Percentiles rank a stretch among this genome's conserved stretches.
phyloP scores from a whole-genome alignment of 1,284 basidiomycete genomes.

The Mycena sp. region DNA sequence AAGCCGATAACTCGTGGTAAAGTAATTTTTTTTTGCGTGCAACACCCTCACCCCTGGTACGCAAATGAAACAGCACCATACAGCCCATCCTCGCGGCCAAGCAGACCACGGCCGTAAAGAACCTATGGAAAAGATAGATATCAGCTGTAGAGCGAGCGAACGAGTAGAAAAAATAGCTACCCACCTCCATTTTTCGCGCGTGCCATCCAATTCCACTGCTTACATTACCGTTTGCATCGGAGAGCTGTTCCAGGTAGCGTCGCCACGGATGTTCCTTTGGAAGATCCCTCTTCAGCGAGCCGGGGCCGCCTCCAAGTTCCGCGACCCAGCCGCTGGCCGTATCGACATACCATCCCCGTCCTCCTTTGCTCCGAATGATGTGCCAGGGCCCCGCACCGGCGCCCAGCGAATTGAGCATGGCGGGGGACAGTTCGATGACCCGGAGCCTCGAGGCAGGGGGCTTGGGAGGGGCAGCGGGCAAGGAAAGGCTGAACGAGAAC shows the following conservation, averaged over 20 bases:
- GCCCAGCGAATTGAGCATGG: conserved; percentile 76
- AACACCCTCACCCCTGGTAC: conserved; percentile 87
- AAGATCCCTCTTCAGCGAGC: conserved; percentile 69
- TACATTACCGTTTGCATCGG: conserved; percentile 88
- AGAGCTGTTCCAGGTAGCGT: conserved; percentile 74
- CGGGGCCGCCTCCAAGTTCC: conserved; percentile 43
- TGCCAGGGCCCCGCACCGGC: conserved; percentile 88
- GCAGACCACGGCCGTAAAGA: conserved; percentile 87
- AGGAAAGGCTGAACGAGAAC: conserved; percentile 61
- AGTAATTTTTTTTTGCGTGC: too few species aligned
- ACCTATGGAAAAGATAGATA: conserved; percentile 54
- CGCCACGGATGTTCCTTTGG: conserved; percentile 71
- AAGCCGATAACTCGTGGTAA: too few species aligned
- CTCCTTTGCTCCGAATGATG: conserved; percentile 90
- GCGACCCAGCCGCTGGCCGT: conserved; percentile 84
- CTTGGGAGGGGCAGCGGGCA: conserved; percentile 43
- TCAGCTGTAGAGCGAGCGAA: conserved; percentile 7
- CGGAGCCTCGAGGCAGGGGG: conserved; percentile 74
- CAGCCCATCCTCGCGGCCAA: conserved; percentile 91
- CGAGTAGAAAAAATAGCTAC: conserved; percentile 41
- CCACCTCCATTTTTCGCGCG: conserved; percentile 98
- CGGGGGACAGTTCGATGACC: conserved; percentile 88
- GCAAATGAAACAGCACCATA: conserved; percentile 95
- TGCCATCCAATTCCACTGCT: conserved; percentile 95
- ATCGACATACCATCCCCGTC: conserved; percentile 96